Conservation (phyloP, 1,284 basidiomycete species). For the Phellopilus nigrolimitatus region DNA sequence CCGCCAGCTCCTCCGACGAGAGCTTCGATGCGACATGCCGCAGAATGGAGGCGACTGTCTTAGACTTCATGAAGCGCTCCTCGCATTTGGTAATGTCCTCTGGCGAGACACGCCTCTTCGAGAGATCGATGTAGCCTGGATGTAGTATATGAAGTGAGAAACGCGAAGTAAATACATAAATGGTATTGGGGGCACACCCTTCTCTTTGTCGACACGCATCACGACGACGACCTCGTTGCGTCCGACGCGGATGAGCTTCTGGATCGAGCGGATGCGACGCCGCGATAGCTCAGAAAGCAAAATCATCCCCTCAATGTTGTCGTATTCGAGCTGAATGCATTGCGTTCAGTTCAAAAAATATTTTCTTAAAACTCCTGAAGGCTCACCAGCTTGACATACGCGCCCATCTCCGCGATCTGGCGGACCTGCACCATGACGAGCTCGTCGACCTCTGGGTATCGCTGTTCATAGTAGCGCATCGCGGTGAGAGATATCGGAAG, state of each 20-base stretch:
- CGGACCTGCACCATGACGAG: slow-evolving; percentile 99
- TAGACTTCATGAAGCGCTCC: slow-evolving; percentile 97
- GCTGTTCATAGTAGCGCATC: slow-evolving; percentile 81
- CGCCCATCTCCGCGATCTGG: slow-evolving; percentile 99
- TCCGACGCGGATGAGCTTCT: slow-evolving; percentile 96
- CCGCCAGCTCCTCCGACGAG: slow-evolving; percentile 20
- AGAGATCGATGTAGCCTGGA: slow-evolving; percentile 96
- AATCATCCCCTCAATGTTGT: slow-evolving; percentile 99
- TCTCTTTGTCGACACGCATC: slow-evolving; percentile 97
- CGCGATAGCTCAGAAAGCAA: slow-evolving; percentile 94
- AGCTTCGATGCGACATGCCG: slow-evolving; percentile 91
- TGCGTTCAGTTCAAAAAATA: not conserved
- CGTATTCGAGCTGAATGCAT: slow-evolving; percentile 82
- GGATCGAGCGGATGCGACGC: slow-evolving; percentile 95
- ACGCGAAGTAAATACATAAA: slow-evolving; percentile 1
- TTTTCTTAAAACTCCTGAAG: not conserved
- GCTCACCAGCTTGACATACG: slow-evolving; percentile 95
- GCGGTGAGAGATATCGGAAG: too few relatives aligned
- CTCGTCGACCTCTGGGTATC: slow-evolving; percentile 89
- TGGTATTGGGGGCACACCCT: slow-evolving; percentile 64
- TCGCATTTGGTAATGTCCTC: slow-evolving; percentile 99
- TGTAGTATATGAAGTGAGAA: not conserved
- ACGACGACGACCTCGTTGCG: slow-evolving; percentile 99
- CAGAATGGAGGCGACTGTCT: slow-evolving; percentile 91
- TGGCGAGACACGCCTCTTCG: slow-evolving; percentile 97